A percentile compares a stretch with the other conserved stretches of the same genome.
phyloP scores from a whole-genome alignment of 208 protist genomes.

The Leishmania arabica region DNA sequence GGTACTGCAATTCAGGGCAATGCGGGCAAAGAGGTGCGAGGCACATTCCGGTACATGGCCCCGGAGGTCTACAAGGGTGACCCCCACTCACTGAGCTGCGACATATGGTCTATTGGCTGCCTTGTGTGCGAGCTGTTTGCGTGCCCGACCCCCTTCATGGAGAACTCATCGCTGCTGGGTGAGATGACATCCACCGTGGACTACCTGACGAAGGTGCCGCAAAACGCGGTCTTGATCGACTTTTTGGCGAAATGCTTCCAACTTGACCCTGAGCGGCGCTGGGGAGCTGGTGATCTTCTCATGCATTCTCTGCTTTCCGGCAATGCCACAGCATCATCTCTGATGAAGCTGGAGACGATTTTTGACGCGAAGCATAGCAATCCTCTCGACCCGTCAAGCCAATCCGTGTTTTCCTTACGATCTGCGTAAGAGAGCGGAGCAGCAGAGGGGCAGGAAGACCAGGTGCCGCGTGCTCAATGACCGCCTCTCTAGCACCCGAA shows the following conservation, averaged over 20 bases:
- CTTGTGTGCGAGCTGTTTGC: constrained; percentile 86
- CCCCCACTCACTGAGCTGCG: constrained; percentile 81
- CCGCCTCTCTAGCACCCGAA: background rate
- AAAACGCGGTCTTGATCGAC: constrained; percentile 61
- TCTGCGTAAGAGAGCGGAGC: constrained; percentile 25
- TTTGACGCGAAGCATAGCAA: constrained; percentile 45
- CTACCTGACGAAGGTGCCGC: constrained; percentile 61
- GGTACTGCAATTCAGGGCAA: constrained; percentile 86
- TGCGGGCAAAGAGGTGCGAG: constrained; percentile 72
- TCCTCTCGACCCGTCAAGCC: constrained; percentile 16
- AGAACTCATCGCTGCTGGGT: constrained; percentile 52
- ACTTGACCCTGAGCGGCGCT: constrained; percentile 61
- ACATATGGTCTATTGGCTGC: constrained; percentile 94
- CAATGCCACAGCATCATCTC: constrained; percentile 37
- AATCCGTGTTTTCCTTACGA: constrained; percentile 45
- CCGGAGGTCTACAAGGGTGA: constrained; percentile 90
- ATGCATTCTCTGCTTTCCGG: constrained; percentile 66
- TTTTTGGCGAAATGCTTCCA: constrained; percentile 87
- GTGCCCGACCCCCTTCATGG: constrained; percentile 86
- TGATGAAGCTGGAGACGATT: constrained; percentile 64
- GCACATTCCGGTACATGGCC: constrained; percentile 95
- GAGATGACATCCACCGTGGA: constrained; percentile 54
- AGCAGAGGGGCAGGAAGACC: background rate
- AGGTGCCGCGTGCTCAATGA: background rate
- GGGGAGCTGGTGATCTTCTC: constrained; percentile 64